Evolutionary conservation across 345 rosid genomes (phyloP).

Genomic region (Citrus mangshanensis): DNA sequence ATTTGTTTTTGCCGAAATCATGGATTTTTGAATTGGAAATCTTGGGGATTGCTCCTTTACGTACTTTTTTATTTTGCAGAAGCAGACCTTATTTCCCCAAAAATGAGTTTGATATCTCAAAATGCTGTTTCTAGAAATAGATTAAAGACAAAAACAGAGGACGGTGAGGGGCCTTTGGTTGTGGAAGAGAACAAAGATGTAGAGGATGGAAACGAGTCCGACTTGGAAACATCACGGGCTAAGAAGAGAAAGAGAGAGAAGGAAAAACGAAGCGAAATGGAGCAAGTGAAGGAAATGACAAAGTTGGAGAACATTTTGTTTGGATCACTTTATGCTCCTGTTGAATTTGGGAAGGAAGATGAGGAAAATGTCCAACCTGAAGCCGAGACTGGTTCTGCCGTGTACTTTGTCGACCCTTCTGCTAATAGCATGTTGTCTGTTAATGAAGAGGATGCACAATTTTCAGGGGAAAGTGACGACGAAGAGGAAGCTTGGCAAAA

Average conservation of each 20-base stretch:
- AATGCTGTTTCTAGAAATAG: slow-evolving; percentile 37
- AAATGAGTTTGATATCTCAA: slow-evolving; percentile 72
- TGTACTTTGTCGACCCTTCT: slow-evolving; percentile 59
- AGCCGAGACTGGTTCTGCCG: slow-evolving; percentile 37
- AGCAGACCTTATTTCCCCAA: not conserved
- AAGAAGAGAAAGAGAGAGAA: slow-evolving; percentile 65
- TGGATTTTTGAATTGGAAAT: not conserved
- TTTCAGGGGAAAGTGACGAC: slow-evolving; percentile 28
- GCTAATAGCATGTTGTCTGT: slow-evolving; percentile 30
- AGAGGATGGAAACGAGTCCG: slow-evolving; percentile 33
- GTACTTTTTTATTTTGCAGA: slow-evolving; percentile 19
- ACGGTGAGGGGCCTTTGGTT: slow-evolving; percentile 23
- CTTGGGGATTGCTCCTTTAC: not conserved
- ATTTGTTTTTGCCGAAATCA: not conserved
- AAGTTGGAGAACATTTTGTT: slow-evolving; percentile 72
- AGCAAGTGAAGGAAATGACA: slow-evolving; percentile 59
- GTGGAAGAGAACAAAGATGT: slow-evolving; percentile 23
- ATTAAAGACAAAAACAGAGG: slow-evolving; percentile 32
- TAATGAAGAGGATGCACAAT: slow-evolving; percentile 36
- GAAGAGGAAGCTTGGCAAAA: slow-evolving; percentile 40
- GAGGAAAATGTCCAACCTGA: slow-evolving; percentile 25
- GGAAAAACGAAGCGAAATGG: slow-evolving; percentile 40
- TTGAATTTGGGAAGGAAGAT: slow-evolving; percentile 58
- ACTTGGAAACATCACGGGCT: slow-evolving; percentile 27
- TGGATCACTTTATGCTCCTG: slow-evolving; percentile 72